Conservation (phyloP, 345 rosid genomes). For the Adansonia digitata region DNA sequence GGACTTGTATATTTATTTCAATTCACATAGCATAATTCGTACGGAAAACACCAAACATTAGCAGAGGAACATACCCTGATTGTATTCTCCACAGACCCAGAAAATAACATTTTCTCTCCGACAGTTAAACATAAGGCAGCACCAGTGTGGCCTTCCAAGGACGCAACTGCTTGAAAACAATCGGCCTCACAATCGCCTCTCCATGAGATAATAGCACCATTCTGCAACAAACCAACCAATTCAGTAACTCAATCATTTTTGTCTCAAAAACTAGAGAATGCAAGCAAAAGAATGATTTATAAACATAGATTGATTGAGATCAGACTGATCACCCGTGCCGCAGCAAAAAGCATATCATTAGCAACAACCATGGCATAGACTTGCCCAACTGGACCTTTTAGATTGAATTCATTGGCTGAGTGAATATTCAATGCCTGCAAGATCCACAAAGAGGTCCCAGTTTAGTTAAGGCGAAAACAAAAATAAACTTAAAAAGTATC, state of each 20-base stretch:
- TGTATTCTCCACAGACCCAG: background rate
- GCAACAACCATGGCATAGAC: background rate
- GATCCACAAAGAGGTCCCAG: background rate
- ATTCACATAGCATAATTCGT: background rate
- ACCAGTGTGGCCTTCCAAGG: background rate
- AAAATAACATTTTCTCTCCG: background rate
- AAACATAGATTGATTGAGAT: background rate
- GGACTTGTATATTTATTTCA: background rate
- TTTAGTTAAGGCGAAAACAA: background rate
- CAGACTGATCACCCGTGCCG: background rate
- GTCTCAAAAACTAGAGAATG: background rate
- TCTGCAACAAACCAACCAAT: background rate
- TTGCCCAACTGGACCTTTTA: background rate
- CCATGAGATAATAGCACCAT: conserved; percentile 6
- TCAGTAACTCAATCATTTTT: background rate
- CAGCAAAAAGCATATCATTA: background rate
- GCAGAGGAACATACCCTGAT: background rate
- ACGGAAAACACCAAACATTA: background rate
- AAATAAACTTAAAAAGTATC: background rate
- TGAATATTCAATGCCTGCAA: background rate
- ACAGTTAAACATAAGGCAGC: background rate
- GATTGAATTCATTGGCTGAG: background rate
- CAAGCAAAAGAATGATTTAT: background rate
- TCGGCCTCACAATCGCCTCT: background rate
- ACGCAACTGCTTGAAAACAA: background rate